A percentile compares a stretch with the other conserved stretches of the same genome.
These are phyloP conservation scores for Phialophora verrucosa DNA, from an alignment of 2,329 filamentous ascomycete genomes.

Conservation along the genomic window DNA sequence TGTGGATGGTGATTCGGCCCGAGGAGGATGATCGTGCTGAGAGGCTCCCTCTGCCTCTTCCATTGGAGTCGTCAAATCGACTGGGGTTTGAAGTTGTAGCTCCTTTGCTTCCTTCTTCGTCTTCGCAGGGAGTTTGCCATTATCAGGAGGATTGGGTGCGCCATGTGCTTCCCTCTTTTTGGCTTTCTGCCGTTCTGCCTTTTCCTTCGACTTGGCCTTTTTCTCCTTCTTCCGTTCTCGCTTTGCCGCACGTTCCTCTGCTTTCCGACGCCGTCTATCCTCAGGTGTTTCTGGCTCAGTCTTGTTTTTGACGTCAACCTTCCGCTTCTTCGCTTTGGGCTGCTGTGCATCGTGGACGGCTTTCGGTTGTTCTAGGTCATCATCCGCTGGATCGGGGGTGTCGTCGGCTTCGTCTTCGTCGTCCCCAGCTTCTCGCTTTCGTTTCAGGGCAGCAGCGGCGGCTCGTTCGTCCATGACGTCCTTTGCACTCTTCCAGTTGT, in stretches of 20 bases:
- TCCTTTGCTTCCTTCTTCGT: slow-evolving; percentile 17
- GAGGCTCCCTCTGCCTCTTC: background rate
- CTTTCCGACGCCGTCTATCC: slow-evolving; percentile 49
- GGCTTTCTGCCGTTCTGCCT: slow-evolving; percentile 49
- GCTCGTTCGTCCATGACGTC: slow-evolving; percentile 86
- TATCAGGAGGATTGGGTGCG: background rate
- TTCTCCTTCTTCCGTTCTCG: slow-evolving; percentile 47
- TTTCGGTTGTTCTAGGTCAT: slow-evolving; percentile 26
- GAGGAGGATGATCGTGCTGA: background rate
- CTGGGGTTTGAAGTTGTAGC: slow-evolving; percentile 24
- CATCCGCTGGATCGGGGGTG: background rate
- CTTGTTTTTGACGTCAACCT: slow-evolving; percentile 38
- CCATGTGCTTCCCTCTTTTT: slow-evolving; percentile 43
- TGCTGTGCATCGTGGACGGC: slow-evolving; percentile 23
- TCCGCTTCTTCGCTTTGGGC: slow-evolving; percentile 34
- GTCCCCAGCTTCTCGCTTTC: slow-evolving; percentile 73
- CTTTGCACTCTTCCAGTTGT: slow-evolving; percentile 87
- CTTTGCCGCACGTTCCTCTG: slow-evolving; percentile 56
- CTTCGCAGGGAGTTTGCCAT: background rate
- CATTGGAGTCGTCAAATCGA: slow-evolving; percentile 12
- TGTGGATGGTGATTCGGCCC: slow-evolving; percentile 43
- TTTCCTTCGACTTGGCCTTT: slow-evolving; percentile 42
- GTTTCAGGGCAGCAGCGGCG: slow-evolving; percentile 73
- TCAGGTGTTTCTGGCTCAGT: slow-evolving; percentile 39
- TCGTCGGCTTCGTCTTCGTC: slow-evolving; percentile 52